Evolutionary conservation across 495 filamentous ascomycete species (phyloP), one percentile per base, ranked within the genome.

Genomic region (Hypoxylon intermedium): DNA sequence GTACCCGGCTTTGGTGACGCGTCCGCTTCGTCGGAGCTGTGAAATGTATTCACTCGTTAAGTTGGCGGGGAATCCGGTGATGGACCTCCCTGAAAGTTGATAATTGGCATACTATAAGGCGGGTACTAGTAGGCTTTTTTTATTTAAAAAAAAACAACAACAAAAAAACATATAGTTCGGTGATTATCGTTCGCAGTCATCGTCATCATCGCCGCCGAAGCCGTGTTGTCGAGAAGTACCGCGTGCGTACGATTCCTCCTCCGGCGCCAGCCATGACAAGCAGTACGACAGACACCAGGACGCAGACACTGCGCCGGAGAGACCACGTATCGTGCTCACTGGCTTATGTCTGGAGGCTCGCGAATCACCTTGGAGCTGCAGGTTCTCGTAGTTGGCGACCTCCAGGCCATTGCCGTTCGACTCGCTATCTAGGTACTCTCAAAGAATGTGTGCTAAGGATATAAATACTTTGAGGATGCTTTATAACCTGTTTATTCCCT

Each of bases 231-330:
- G 13, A 12, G 43, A 21, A 11, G 36, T 15, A 15, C 31, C 3
- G 20, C 15, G 6, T 45, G 9, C 16, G 21, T 20, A 20, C 19
- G 15, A 62, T 51, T 7, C 51, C 21, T 30, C 58, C 58, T 21
- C 58, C 58, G 15, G 40, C 58, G 23, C 51, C 58, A n/a, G 51
- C 45, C 23, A 62, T 13, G 12, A 51, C 44, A 9, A 62, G 9
- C 13, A 58, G 11, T 9, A 7, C 40, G 3, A 31, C 13, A 2
- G 12, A 6, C 9, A 62, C 38, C 9, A 51, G 3, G n/a, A 50
- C 0, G 31, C 45, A 44, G 24, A 61, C 54, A 30, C 0, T 38
- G 15, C 50, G 58, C 12, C 31, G 54, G 18, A 50, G 38, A 61
- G 9, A 3, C 58, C 58, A 20, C 58, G 55, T 33, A 49, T 54